A percentile compares a stretch with the other conserved stretches of the same genome.
Conservation (phyloP, 371 early-diverging fungal species). For the Lichtheimia ramosa region DNA sequence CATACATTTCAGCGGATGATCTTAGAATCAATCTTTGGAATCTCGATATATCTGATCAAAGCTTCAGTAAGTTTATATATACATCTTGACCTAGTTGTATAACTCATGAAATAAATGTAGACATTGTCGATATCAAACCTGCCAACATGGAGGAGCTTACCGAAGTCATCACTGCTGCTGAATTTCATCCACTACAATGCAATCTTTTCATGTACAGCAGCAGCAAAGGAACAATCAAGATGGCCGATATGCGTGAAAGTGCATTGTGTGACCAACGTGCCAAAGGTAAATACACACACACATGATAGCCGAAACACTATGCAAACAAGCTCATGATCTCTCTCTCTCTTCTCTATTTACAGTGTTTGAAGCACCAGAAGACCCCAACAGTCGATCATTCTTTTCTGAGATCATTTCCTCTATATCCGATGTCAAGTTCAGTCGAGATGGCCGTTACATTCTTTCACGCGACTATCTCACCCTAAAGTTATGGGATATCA, state of each 20-base stretch:
- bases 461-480: conserved; percentile 95
- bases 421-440: conserved; percentile 92
- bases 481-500: conserved; percentile 94
- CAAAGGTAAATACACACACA: conserved; percentile 44
- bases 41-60: conserved; percentile 83
- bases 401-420: conserved; percentile 97
- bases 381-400: conserved; percentile 89
- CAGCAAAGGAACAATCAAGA: conserved; percentile 88
- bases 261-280: conserved; percentile 87
- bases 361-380: conserved; percentile 94
- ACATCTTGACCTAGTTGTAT: too few species aligned
- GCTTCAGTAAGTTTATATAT: conserved; percentile 56
- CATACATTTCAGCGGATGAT: conserved; percentile 92
- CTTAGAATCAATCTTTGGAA: conserved; percentile 94
- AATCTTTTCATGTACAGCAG: conserved; percentile 91
- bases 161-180: conserved; percentile 95
- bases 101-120: too few species aligned
- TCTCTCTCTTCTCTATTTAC: not conserved
- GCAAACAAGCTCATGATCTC: not conserved
- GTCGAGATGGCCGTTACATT: conserved; percentile 93
- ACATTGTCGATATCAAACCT: conserved; percentile 96
- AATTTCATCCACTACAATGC: conserved; percentile 89
- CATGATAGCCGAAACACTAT: not conserved
- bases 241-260: conserved; percentile 88
- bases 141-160: conserved; percentile 94